Evolutionary conservation across 2,329 filamentous ascomycete genomes (phyloP), one percentile per base, ranked within the genome.

Genomic region (Aspergillus quadrilineatus): DNA sequence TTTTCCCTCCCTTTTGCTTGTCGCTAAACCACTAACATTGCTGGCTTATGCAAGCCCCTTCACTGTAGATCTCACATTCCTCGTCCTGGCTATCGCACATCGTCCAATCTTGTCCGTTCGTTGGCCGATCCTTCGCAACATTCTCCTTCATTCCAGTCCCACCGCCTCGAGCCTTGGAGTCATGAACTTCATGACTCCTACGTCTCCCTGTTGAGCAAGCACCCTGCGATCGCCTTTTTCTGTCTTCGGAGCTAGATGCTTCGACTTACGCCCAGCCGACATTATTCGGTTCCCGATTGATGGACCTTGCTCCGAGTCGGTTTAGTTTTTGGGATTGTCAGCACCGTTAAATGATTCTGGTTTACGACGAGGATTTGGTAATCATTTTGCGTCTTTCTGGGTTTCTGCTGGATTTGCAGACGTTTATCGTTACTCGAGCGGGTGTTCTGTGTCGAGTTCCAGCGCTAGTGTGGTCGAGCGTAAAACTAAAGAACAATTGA

Each of bases 21-120:
- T 46, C 14, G 56, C 37, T 30, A 46, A 50, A 42, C 55, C 45
- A 53, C 50, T 57, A 43, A 57, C 50, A 53, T 50, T 43, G 34
- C 46, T 32, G 55, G 55, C 53, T 55, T 43, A 22, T 44, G 52
- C 53, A 58, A 54, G 55, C 48, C 46, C 37, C 44, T 57, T 63
- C 41, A 26, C 36, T 51, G 59, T 32, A 53, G 43, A 28, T 50
- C 55, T 60, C 59, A 56, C 63, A 65, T 63, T 64, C 61, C 55
- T 55, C 46, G 17, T 63, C 60, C 56, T 55, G 50, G 28, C 56
- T 58, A 48, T 59, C 44, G 49, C 60, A 45, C n/a, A 26, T 48
- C 42, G 34, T 60, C 63, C 61, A 61, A 63, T 63, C 54, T 56
- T 26, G 52, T 43, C 45, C 22, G 10, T 43, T 54, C 42, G 39